These are phyloP conservation scores for Xylaria scruposa DNA, from an alignment of 495 filamentous ascomycete species.

Conservation along the genomic window DNA sequence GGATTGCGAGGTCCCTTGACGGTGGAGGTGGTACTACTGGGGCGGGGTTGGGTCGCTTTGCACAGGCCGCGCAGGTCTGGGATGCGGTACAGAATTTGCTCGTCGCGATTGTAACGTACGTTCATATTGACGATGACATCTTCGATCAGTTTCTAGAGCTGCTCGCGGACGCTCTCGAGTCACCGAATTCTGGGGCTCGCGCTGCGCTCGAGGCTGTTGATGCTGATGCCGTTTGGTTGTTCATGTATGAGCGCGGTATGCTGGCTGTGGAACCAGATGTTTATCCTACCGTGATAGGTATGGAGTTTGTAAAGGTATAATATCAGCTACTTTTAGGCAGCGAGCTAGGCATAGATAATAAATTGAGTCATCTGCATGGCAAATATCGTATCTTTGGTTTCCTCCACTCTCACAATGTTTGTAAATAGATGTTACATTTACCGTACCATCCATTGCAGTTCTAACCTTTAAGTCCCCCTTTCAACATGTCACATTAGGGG, in stretches of 20 bases:
- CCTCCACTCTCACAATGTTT: background rate
- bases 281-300: constrained; percentile 1
- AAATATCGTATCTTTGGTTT: background rate
- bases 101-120: constrained; percentile 58
- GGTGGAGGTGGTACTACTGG: constrained; percentile 24
- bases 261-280: constrained; percentile 19
- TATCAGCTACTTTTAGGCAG: background rate
- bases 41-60: constrained; percentile 55
- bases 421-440: background rate
- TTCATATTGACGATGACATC: constrained; percentile 64
- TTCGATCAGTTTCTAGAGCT: constrained; percentile 73
- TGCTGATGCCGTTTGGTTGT: constrained; percentile 76
- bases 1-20: background rate
- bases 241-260: constrained; percentile 51
- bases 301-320: constrained; percentile 23
- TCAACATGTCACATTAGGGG: background rate
- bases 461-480: background rate
- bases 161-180: constrained; percentile 59
- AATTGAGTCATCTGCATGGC: background rate
- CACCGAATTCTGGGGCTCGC: constrained; percentile 53
- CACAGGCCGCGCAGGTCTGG: constrained; percentile 64
- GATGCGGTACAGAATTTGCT: constrained; percentile 63
- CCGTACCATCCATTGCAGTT: background rate
- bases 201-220: constrained; percentile 65
- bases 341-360: background rate